A percentile compares a stretch with the other conserved stretches of the same genome.
Conservation (phyloP, 1,284 basidiomycete species). For the Marasmius oreades region DNA sequence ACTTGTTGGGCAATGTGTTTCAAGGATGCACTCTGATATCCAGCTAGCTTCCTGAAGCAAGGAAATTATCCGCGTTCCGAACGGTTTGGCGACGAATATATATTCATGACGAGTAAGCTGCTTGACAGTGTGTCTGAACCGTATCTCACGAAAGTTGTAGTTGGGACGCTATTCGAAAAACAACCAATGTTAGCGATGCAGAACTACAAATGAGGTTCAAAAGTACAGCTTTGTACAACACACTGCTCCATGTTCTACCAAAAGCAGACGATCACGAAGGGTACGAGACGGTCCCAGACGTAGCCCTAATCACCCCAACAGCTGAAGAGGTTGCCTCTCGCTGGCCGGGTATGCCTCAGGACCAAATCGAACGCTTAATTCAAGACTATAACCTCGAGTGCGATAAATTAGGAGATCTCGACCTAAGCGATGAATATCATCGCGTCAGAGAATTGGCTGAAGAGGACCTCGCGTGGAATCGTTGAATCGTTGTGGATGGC, state of each 20-base stretch:
- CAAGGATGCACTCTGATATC: not conserved
- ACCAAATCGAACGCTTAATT: constrained; percentile 54
- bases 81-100: constrained; percentile 87
- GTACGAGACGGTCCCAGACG: constrained; percentile 49
- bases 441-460: constrained; percentile 58
- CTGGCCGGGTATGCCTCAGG: constrained; percentile 65
- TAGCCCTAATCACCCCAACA: constrained; percentile 52
- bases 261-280: constrained; percentile 41
- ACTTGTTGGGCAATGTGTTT: not conserved
- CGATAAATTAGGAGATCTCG: constrained; percentile 49
- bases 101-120: constrained; percentile 81
- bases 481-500: constrained; percentile 6
- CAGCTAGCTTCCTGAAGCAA: constrained; percentile 57
- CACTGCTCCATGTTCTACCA: constrained; percentile 48
- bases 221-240: constrained; percentile 66
- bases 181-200: constrained; percentile 65
- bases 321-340: constrained; percentile 57
- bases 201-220: constrained; percentile 65
- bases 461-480: constrained; percentile 37
- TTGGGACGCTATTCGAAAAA: constrained; percentile 69
- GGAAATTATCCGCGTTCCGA: constrained; percentile 66
- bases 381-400: constrained; percentile 61
- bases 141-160: constrained; percentile 34
- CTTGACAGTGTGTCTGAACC: not conserved
- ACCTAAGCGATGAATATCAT: constrained; percentile 55